Evolutionary conservation across 306 rosid species (phyloP), one percentile per base, ranked within the genome.

Genomic region (Fagus crenata): DNA sequence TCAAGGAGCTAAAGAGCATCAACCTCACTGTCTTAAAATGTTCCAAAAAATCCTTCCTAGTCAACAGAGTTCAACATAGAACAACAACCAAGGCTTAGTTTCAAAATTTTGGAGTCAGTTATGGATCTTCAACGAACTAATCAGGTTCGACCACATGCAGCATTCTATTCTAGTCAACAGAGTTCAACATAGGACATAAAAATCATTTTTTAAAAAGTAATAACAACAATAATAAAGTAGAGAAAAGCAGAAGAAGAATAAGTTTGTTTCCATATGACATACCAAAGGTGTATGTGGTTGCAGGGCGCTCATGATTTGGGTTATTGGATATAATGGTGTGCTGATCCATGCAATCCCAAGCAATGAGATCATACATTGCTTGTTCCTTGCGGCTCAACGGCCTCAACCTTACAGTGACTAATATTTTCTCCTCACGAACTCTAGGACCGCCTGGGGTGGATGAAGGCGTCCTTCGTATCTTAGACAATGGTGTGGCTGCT

Each of bases 321-420:
- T 87, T 90, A 81, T 85, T 92, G 88, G 86, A 92, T 6, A 92
- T 89, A 70, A 95, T 76, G 18, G 90, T 81, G 3, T 86, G 89
- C 15, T 89, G 83, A 84, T 92, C 91, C 77, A 89, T 74, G 75
- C 96, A 92, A 61, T 94, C 97, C 97, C 97, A 92, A 56, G 97
- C 97, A 61, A 95, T 85, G n/a, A 90, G 88, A 89, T 95, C 97
- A 49, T 95, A 92, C 92, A 88, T 74, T 1, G 91, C 92, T 75
- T 92, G 98, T 35, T 95, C 98, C 76, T 83, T 88, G 71, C 89
- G 82, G 78, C 84, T 95, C 31, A 95, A 84, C 0, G 97, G 98
- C 89, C 98, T 88, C 89, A 92, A 74, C 49, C 97, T 91, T 60
- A 95, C 97, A 0, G 96, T 90, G 37, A 95, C 98, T 8, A 84